Evolutionary conservation across 2,329 filamentous ascomycete species (phyloP), one percentile per base, ranked within the genome.

Genomic region (Juglanconis sp.): DNA sequence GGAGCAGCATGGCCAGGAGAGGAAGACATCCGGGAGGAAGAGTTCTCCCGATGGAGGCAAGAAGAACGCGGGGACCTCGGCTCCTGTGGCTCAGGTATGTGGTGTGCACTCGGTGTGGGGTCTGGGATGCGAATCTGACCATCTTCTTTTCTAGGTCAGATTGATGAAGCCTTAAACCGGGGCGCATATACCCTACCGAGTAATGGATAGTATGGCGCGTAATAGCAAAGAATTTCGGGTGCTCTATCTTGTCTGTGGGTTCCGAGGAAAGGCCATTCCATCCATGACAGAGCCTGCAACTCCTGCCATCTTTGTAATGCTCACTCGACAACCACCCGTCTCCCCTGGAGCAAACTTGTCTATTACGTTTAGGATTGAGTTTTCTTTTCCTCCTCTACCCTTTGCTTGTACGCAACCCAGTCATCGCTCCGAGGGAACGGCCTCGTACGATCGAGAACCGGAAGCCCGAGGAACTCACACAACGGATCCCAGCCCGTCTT

Each of bases 351-450:
- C 24, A 24, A 42, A 7, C 4, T 15, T 9, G n/a, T 13, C 7
- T 42, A 42, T 42, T 4, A 42, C 11, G 38, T 42, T 42, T 15
- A 42, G 4, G 38, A 11, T 15, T 42, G 38, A 34, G 34, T 38
- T 53, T 56, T 49, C 56, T 61, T 59, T 62, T 68, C 62, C 36
- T 31, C 53, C 53, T 66, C 55, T n/a, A 68, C 65, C 53, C 53
- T 58, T 60, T 66, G 66, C 63, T 71, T 72, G 36, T 69, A 72
- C 53, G 59, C 66, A 5, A 62, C 56, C 71, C 71, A 72, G 47
- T 70, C 71, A 54, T 72, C 70, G 36, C 64, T 67, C 40, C 68
- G 65, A 1, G 70, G 71, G 13, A 69, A 72, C 5, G 65, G 60
- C 10, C n/a, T 42, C 4, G 38, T 13, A 24, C 56, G 55, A 10